Evolutionary conservation across 805 yeast species (phyloP).

Genomic region (Schwanniomyces vanrijiae): DNA sequence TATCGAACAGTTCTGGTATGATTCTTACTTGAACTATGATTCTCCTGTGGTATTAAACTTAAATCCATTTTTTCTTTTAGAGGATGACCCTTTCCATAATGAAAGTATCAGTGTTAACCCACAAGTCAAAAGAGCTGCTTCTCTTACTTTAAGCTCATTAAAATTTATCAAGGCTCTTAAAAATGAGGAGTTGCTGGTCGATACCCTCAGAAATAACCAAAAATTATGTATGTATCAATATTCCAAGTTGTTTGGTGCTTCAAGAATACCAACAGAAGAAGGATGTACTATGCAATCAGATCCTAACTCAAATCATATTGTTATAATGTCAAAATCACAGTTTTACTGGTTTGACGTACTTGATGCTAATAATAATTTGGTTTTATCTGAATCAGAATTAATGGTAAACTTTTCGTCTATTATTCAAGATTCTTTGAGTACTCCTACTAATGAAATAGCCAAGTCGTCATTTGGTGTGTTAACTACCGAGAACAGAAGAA

Average conservation of each 20-base stretch:
- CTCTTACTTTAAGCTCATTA: constrained; percentile 72
- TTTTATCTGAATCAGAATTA: constrained; percentile 73
- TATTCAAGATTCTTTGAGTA: constrained; percentile 64
- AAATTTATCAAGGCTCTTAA: constrained; percentile 80
- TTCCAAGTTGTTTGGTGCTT: constrained; percentile 80
- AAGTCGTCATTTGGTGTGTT: constrained; percentile 83
- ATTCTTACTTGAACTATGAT: constrained; percentile 82
- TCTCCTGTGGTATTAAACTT: constrained; percentile 88
- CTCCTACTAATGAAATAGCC: constrained; percentile 59
- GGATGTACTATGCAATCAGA: constrained; percentile 90
- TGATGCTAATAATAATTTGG: constrained; percentile 67
- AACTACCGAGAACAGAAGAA: constrained; percentile 84
- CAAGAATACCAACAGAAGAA: constrained; percentile 75
- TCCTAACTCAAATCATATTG: constrained; percentile 70
- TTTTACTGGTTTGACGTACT: constrained; percentile 95
- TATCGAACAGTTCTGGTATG: constrained; percentile 94
- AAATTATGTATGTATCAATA: constrained; percentile 92
- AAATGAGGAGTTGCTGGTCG: constrained; percentile 71
- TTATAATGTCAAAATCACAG: constrained; percentile 81
- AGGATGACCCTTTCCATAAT: constrained; percentile 84
- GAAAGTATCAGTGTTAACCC: constrained; percentile 44
- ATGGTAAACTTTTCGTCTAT: constrained; percentile 74
- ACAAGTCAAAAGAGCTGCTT: constrained; percentile 80
- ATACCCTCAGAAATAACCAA: constrained; percentile 56
- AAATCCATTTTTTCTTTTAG: constrained; percentile 86